Evolutionary conservation across 805 yeast genomes (phyloP), one percentile per base, ranked within the genome.

Genomic region (Vanderwaltozyma tropicalis): DNA sequence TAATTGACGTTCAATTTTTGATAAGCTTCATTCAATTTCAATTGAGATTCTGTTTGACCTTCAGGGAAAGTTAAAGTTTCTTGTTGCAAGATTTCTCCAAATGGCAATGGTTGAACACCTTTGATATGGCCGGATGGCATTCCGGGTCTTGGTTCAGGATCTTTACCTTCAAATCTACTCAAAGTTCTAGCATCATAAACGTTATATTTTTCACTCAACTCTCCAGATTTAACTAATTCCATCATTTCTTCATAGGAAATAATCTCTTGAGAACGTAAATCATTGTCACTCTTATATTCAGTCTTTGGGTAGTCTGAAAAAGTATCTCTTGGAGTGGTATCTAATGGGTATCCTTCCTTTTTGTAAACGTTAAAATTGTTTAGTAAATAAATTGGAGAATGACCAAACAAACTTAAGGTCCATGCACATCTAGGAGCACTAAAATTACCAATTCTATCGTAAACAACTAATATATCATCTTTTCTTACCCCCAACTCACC

Each of bases 361-460:
- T 70, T 64, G 56, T 80, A 84, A 17, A 50, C 52, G 12, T 64
- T 70, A 47, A 66, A 89, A 44, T 82, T 82, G 62, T 92, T 81
- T 44, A 89, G 68, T 33, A 89, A 53, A 44, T 66, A 70, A 18
- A 87, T 80, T 26, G 74, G 61, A 35, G 74, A 62, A 57, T 88
- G 96, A 7, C 89, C 89, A 57, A 82, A 85, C 1, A 81, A 65
- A 27, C 77, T 70, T 50, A 92, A 71, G 48, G 88, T 85, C 96
- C 96, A 92, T 0, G 87, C 88, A 14, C 83, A 94, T 47, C 98
- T 71, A 28, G 96, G 95, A 2, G 88, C 76, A 30, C 94, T 78
- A 57, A 89, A 86, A 44, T 82, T 78, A 2, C 95, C 95, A 34
- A 72, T 70, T 46, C 78, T 77, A 60, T 92, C 98, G 57, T 92